A percentile compares a stretch with the other conserved stretches of the same genome.
Conservation (phyloP, 352 stramenopile species). For the Phytophthora tubulina region DNA sequence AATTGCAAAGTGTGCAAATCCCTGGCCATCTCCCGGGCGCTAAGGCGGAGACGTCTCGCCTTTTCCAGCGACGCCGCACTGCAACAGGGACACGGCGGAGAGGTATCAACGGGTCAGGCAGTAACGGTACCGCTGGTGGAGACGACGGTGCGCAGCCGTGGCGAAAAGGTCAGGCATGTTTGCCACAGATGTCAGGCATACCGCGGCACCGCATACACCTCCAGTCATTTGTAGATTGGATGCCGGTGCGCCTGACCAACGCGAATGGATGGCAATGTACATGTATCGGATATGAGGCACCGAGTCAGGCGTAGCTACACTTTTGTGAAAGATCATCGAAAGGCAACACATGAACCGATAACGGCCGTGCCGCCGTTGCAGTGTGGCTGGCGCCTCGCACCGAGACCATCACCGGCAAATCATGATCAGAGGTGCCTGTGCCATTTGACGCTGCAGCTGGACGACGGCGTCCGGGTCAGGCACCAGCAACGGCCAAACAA, state of each 20-base stretch:
- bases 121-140: slow-evolving; percentile 14
- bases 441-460: background rate
- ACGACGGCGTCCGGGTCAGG: background rate
- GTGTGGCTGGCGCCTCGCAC: background rate
- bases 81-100: slow-evolving; percentile 24
- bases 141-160: slow-evolving; percentile 7
- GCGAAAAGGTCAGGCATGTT: slow-evolving; percentile 10
- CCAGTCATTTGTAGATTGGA: slow-evolving; percentile 15
- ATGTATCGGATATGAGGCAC: background rate
- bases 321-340: background rate
- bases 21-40: background rate
- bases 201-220: slow-evolving; percentile 10
- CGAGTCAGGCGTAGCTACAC: slow-evolving; percentile 18
- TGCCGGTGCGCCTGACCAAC: slow-evolving; percentile 12
- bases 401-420: slow-evolving; percentile 2
- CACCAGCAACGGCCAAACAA: background rate
- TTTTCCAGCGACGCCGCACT: slow-evolving; percentile 4
- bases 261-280: background rate
- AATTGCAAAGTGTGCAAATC: slow-evolving; percentile 39
- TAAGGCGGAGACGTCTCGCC: background rate
- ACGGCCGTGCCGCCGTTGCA: slow-evolving; percentile 13
- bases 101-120: slow-evolving; percentile 10
- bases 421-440: background rate
- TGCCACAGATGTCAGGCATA: background rate
- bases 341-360: background rate